phyloP scores from a whole-genome alignment of 2,329 filamentous ascomycete genomes.

The Sphaerulina musiva region DNA sequence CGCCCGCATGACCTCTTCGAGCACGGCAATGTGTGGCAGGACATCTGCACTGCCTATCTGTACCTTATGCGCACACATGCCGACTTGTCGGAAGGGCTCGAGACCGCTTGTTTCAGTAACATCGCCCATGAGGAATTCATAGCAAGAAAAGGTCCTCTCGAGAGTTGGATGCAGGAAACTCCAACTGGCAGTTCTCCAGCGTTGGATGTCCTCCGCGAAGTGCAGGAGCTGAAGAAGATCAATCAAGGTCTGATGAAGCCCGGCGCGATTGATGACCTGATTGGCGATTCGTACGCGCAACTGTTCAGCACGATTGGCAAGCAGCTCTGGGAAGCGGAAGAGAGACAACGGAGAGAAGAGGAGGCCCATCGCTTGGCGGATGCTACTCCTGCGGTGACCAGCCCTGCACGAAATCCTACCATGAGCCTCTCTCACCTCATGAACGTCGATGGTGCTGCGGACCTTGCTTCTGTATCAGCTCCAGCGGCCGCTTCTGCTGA shows the following conservation, averaged over 20 bases:
- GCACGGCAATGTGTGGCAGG: conserved; percentile 57
- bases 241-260: conserved; percentile 86
- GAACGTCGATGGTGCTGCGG: conserved; percentile 30
- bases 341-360: conserved; percentile 25
- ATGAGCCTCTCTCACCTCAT: conserved; percentile 33
- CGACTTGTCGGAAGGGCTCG: conserved; percentile 53
- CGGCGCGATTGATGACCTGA: conserved; percentile 81
- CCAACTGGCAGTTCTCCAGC: conserved; percentile 42
- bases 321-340: conserved; percentile 46
- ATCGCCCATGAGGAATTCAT: conserved; percentile 61
- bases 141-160: conserved; percentile 52
- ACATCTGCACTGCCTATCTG: conserved; percentile 53
- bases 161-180: conserved; percentile 51
- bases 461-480: conserved; percentile 6
- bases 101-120: conserved; percentile 59
- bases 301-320: conserved; percentile 64
- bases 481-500: neutral
- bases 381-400: conserved; percentile 13
- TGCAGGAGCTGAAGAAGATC: conserved; percentile 65
- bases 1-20: conserved; percentile 69
- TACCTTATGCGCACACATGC: conserved; percentile 52
- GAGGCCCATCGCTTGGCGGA: conserved; percentile 19
- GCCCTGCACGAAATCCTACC: conserved; percentile 26
- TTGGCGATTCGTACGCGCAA: conserved; percentile 79
- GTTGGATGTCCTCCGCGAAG: conserved; percentile 59